Base-by-base conservation (phyloP, 352 stramenopile genomes). In the Phytophthora melonis region DNA sequence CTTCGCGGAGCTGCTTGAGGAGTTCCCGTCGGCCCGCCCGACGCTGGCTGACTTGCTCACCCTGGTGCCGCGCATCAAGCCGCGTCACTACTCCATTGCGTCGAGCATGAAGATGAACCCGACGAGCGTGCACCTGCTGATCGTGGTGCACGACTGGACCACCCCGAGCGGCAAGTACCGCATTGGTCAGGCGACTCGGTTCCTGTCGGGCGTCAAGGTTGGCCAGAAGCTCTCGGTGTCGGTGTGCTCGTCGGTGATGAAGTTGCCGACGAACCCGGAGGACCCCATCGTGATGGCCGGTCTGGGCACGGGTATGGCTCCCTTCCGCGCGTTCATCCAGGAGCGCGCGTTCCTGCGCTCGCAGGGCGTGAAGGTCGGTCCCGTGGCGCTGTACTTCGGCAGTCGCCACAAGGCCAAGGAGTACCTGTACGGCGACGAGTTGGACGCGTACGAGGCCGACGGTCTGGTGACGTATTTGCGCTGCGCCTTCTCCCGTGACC, bases 401-500 rank as follows among this genome's bases (percentile, higher is more conserved):
- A 98, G 94, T 79, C 97, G 98, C 55, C 89, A 92, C 72, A 88
- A 90, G 59, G 72, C 90, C n/a, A 84, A 96, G 55, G 98, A 99
- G 84, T 99, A 97, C 78, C 84, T 99, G 27, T 99, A 99, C 80
- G 85, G 90, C 43, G 93, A 99, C 43, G 90, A 97, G 74, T 81
- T 95, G 23, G 88, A 97, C 63, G 73, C 83, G 68, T 97, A 96
- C 76, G 83, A 96, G 70, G 75, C 84, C 19, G 88, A 96, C 32
- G 91, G 91, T 0, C 68, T 97, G 49, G 78, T 98, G 49, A 95
- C 88, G 61, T 85, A 95, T 74, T 68, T 97, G 60, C 86, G 89
- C 52, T 93, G 90, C 45, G 91, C 91, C 32, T 97, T 96, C 81
- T 97, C 91, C 63, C 86, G 91, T 55, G 91, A 97, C 76, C 91